Evolutionary conservation across 2,329 filamentous ascomycete species (phyloP).

Genomic region (Xylaria hypoxylon): DNA sequence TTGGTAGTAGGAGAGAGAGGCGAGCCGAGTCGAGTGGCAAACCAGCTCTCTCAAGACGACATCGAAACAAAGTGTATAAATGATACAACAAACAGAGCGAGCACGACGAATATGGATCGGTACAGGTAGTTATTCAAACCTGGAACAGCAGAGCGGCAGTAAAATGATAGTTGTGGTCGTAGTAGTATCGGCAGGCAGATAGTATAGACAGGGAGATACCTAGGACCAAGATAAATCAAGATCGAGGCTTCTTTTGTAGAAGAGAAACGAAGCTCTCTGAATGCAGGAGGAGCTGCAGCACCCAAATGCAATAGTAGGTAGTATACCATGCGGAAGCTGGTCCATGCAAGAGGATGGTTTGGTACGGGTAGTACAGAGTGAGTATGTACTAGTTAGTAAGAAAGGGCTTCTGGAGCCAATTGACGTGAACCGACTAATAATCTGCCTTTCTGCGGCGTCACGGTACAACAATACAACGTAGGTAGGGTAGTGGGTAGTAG

Average conservation of each 20-base stretch:
- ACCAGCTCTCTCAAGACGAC: constrained; percentile 26
- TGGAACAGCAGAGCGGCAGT: not conserved
- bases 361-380: constrained; percentile 4
- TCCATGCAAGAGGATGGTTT: constrained; percentile 33
- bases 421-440: constrained; percentile 19
- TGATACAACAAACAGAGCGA: constrained; percentile 1
- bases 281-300: constrained; percentile 31
- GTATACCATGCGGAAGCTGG: constrained; percentile 24
- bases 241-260: not conserved
- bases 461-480: constrained; percentile 8
- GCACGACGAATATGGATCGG: constrained; percentile 1
- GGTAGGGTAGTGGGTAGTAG: constrained; percentile 1
- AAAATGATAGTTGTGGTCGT: not conserved
- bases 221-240: not conserved
- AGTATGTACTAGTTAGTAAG: constrained; percentile 4
- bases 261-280: constrained; percentile 21
- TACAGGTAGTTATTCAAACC: constrained; percentile 7
- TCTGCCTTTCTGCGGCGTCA: constrained; percentile 12
- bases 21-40: constrained; percentile 30
- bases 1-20: constrained; percentile 6
- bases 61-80: constrained; percentile 27
- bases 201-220: not conserved
- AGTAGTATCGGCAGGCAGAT: not conserved
- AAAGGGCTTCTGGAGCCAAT: constrained; percentile 31
- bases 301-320: constrained; percentile 23